A percentile compares a stretch with the other conserved stretches of the same genome.
Evolutionary conservation across 2,329 filamentous ascomycete species (phyloP).

Genomic region (Arthrobotrys megalospora): DNA sequence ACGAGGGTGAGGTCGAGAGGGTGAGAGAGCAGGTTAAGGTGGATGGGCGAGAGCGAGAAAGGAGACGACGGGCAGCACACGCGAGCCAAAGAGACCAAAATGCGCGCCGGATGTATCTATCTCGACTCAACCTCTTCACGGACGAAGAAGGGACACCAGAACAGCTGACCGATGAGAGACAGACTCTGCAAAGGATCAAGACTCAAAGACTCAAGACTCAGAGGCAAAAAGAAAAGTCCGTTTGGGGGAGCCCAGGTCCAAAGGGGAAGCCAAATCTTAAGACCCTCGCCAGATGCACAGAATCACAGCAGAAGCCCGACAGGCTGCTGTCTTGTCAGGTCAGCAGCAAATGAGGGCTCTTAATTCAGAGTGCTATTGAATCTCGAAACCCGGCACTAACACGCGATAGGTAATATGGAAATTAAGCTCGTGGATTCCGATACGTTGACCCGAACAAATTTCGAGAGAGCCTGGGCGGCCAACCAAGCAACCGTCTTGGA

Average conservation of each 20-base stretch:
- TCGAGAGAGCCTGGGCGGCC: slow-evolving; percentile 18
- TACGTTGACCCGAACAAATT: slow-evolving; percentile 48
- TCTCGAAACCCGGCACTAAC: slow-evolving; percentile 54
- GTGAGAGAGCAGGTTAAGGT: not conserved
- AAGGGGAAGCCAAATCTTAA: slow-evolving; percentile 54
- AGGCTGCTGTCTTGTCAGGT: slow-evolving; percentile 29
- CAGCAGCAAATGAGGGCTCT: slow-evolving; percentile 50
- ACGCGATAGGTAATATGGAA: slow-evolving; percentile 60
- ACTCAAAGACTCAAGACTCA: slow-evolving; percentile 11
- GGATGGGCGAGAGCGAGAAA: not conserved
- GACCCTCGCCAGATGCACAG: slow-evolving; percentile 18
- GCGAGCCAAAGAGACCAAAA: slow-evolving; percentile 20
- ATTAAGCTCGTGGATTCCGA: slow-evolving; percentile 56
- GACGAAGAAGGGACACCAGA: slow-evolving; percentile 18
- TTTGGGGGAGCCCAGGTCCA: slow-evolving; percentile 20
- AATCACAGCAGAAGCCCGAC: slow-evolving; percentile 26
- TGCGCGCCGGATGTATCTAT: slow-evolving; percentile 1
- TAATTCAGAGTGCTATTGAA: slow-evolving; percentile 42
- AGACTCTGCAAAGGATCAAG: slow-evolving; percentile 15
- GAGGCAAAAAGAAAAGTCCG: slow-evolving; percentile 30
- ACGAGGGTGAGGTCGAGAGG: slow-evolving; percentile 14
- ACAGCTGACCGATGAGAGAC: slow-evolving; percentile 33
- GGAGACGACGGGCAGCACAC: not conserved
- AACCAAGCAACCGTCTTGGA: slow-evolving; percentile 21
- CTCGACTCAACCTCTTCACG: slow-evolving; percentile 21